Base-by-base conservation (phyloP, 768 basidiomycete genomes). In the Suillus decipiens region DNA sequence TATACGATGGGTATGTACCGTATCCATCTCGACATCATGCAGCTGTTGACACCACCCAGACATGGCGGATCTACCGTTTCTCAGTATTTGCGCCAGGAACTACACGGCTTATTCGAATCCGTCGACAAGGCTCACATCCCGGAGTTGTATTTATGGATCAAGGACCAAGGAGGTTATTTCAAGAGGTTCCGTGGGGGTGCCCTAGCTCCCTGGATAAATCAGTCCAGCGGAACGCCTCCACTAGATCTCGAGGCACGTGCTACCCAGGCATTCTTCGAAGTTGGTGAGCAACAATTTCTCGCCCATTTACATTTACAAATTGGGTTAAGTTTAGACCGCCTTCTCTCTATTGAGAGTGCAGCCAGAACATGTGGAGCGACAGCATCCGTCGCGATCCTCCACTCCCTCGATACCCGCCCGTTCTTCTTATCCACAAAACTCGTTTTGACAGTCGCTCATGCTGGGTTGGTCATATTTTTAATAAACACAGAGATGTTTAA, bases 1-100 rank as follows among this genome's bases (percentile, higher is more conserved):
- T 97, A 62, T 97, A 95, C 73, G 95, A 97, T 63, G 95, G 95
- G 92, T 92, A 69, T 62, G 83, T 73, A 59, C 36, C 39, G n/a
- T 50, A 36, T 57, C 9, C 54, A 62, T 17, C 56, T 47, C 43
- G 28, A 24, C n/a, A 10, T 58, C 12, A 7, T 17, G 33, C 8
- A 34, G 28, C 61, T 63, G 63, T 65, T 54, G 45, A 50, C 17
- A 37, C n/a, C 61, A 31, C 34, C n/a, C 63, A 95, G 93, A 9
- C 95, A 97, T 70, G 95, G 95, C 8, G 95, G 95, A 10, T 89
- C 89, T n/a, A 89, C 89, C 11, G 94, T 96, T 19, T 90, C 95
- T 2, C 87, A 92, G 64, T 95, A 88, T 73, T 80, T 95, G 36
- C 87, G 90, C 22, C 89, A 95, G 67, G 89, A 96, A 73, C 77